Conservation (phyloP, 1,284 basidiomycete species). For the Ustilago cynodontis region DNA sequence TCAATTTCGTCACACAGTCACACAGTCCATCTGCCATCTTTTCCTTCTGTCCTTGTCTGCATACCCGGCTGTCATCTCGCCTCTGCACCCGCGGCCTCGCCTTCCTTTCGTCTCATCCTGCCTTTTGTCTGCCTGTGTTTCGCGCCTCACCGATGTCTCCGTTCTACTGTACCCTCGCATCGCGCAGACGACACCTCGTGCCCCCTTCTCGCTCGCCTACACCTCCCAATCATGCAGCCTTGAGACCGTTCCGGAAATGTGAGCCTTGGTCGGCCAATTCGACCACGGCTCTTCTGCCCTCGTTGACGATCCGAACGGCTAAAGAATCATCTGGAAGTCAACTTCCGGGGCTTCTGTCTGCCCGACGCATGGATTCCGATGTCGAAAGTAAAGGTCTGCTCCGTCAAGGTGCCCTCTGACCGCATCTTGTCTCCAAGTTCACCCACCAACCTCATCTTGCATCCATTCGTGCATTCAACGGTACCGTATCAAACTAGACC, state of each 20-base stretch:
- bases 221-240: constrained; percentile 7
- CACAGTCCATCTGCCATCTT: neutral
- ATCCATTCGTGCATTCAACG: neutral
- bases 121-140: neutral
- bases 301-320: neutral
- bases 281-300: neutral
- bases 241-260: constrained; percentile 8
- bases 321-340: constrained; percentile 6
- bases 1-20: constrained; percentile 24
- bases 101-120: constrained; percentile 1
- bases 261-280: neutral
- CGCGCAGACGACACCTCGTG: neutral
- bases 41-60: neutral
- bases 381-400: constrained; percentile 18
- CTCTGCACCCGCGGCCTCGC: constrained; percentile 21
- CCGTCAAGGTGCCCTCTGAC: neutral
- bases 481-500: neutral
- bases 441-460: constrained; percentile 18
- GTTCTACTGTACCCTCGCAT: neutral
- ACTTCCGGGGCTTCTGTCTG: neutral
- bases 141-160: neutral
- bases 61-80: constrained; percentile 8
- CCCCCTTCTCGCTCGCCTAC: neutral
- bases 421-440: neutral
- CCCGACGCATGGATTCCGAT: constrained; percentile 16